phyloP scores from a whole-genome alignment of 2,329 filamentous ascomycete genomes.

The Aspergillus arachidicola region DNA sequence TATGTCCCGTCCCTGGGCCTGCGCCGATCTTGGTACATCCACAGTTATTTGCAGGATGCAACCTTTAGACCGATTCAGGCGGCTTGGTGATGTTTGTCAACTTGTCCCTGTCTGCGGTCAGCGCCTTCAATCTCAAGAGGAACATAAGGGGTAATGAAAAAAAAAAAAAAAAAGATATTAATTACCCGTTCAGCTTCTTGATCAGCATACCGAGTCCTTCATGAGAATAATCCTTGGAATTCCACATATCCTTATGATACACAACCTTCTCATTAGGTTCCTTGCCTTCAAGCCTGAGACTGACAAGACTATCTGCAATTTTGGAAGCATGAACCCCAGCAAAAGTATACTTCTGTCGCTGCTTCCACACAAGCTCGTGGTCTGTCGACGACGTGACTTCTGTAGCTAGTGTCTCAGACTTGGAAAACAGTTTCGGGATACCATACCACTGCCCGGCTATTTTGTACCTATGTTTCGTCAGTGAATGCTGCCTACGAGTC shows the following conservation, averaged over 20 bases:
- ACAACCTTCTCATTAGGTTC: slow-evolving; percentile 12
- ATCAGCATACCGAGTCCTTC: slow-evolving; percentile 11
- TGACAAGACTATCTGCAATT: slow-evolving; percentile 14
- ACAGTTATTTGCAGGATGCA: too few species aligned
- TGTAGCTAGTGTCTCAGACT: slow-evolving; percentile 14
- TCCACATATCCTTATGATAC: slow-evolving; percentile 20
- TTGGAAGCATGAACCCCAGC: slow-evolving; percentile 8
- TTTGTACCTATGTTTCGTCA: slow-evolving; percentile 3
- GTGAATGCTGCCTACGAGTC: not conserved
- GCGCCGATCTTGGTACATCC: too few species aligned
- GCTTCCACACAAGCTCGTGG: slow-evolving; percentile 14
- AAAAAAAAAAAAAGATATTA: not conserved
- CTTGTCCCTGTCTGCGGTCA: slow-evolving; percentile 10
- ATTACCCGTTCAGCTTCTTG: slow-evolving; percentile 17
- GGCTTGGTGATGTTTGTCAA: slow-evolving; percentile 14
- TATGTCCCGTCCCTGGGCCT: too few species aligned
- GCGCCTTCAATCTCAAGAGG: not conserved
- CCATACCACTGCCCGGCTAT: slow-evolving; percentile 19
- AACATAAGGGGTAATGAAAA: not conserved
- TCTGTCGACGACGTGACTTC: slow-evolving; percentile 6
- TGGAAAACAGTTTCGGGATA: slow-evolving; percentile 13
- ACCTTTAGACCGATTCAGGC: not conserved
- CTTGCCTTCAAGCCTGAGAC: slow-evolving; percentile 5
- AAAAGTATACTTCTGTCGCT: slow-evolving; percentile 12
- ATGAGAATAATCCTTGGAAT: slow-evolving; percentile 13